Percentiles rank a stretch among this genome's conserved stretches.
Evolutionary conservation across 208 protist genomes (phyloP).

Genomic region (Leishmania lainsoni): DNA sequence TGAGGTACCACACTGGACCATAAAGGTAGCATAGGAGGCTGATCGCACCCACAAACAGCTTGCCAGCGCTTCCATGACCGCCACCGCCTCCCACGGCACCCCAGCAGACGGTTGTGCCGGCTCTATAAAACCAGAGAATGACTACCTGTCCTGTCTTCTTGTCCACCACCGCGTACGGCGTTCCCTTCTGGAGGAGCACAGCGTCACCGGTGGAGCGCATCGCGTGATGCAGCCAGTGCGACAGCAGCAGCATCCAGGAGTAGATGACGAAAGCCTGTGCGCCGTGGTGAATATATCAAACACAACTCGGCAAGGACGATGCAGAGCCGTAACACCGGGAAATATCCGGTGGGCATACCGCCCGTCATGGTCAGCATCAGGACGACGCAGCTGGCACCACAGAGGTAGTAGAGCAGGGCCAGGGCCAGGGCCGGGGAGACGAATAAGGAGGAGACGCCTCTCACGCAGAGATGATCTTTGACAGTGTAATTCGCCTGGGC

Average conservation of each 20-base stretch:
- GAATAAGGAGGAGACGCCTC: constrained; percentile 15
- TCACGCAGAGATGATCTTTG: constrained; percentile 29
- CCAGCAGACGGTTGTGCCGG: constrained; percentile 13
- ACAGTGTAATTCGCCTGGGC: constrained; percentile 24
- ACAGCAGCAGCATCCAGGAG: constrained; percentile 38
- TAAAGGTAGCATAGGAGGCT: constrained; percentile 40
- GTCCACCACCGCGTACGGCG: constrained; percentile 44
- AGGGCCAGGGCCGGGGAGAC: background rate
- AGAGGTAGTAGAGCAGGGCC: background rate
- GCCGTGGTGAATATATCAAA: constrained; percentile 58
- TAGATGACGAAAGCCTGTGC: constrained; percentile 55
- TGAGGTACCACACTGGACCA: constrained; percentile 28
- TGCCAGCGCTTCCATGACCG: background rate
- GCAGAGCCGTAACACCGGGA: constrained; percentile 40
- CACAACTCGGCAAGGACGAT: constrained; percentile 35
- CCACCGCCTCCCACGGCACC: background rate
- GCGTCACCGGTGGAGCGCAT: constrained; percentile 5
- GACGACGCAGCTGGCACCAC: constrained; percentile 23
- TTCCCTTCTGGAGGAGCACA: constrained; percentile 27
- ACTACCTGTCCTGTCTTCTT: constrained; percentile 25
- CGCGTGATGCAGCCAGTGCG: constrained; percentile 39
- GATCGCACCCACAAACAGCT: constrained; percentile 19
- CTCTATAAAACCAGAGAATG: constrained; percentile 51
- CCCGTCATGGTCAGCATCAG: constrained; percentile 46
- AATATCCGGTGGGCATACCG: constrained; percentile 43